Evolutionary conservation across 352 stramenopile genomes (phyloP), one percentile per base, ranked within the genome.

Genomic region (Thraustotheca clavata): DNA sequence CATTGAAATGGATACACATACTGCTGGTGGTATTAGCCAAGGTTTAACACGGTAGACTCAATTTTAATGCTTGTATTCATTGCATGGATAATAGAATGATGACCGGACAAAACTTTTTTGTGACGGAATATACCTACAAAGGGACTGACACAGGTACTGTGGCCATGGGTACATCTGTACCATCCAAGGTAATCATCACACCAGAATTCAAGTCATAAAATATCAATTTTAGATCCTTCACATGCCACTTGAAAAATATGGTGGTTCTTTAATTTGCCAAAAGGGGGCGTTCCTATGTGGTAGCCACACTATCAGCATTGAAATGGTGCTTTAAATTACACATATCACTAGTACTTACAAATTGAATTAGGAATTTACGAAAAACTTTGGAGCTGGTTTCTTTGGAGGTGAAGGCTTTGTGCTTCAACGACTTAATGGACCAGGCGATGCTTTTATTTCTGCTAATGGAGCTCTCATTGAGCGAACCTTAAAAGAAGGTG

Each of bases 401-500:
- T 98, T 98, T 75, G 91, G 93, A 26, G 91, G 93, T 9, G 88
- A 98, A 82, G 93, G 91, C 4, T 98, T 98, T 70, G 92, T 98
- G 33, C 67, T 98, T 31, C 91, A 98, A 78, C 77, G 86, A 3
- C 69, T 98, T n/a, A 91, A 83, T 1, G 91, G 90, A 4, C 72
- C 77, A 8, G 93, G 91, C 5, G 91, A 97, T 60, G 91, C 93
- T 0, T 87, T 98, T 49, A 77, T 98, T 26, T 93, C 94, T 46
- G 93, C 86, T 5, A 94, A 86, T 31, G 94, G 94, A 11, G 74
- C 88, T 6, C 67, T 98, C 14, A 96, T 97, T 38, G 70, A 83
- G 57, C 86, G 86, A 49, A 84, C 96, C 40, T 72, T 98, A 8
- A 68, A 77, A 24, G 85, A 87, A 54, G 90, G 86, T 20, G 90